Percentiles rank a stretch among this genome's conserved stretches.
Conservation (phyloP, 345 rosid species). For the Sonneratia caseolaris region DNA sequence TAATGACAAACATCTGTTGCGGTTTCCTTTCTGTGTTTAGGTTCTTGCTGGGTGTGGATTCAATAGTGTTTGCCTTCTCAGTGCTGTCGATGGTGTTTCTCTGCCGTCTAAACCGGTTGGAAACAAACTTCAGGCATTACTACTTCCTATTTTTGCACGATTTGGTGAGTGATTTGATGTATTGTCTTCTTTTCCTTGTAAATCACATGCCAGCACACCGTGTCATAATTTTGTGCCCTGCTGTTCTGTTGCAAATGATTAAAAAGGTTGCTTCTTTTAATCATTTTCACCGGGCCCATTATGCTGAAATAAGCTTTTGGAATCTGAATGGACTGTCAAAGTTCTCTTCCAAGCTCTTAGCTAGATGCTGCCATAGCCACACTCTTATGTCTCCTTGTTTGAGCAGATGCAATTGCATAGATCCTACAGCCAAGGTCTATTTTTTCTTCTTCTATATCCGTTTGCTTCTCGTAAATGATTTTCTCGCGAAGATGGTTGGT, state of each 20-base stretch:
- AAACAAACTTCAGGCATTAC: constrained; percentile 11
- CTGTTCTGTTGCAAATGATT: not conserved
- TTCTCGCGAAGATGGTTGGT: not conserved
- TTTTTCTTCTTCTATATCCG: not conserved
- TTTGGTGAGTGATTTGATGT: constrained; percentile 24
- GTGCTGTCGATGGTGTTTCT: constrained; percentile 28
- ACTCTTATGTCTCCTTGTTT: not conserved
- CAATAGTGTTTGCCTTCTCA: constrained; percentile 27
- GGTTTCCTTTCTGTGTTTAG: constrained; percentile 12
- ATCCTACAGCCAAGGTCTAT: not conserved
- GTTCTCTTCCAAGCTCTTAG: not conserved
- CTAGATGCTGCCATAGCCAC: too few relatives aligned
- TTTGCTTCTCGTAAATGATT: not conserved
- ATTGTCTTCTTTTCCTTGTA: not conserved
- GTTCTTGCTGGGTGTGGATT: constrained; percentile 37
- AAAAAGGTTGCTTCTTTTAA: not conserved
- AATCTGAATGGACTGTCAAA: not conserved
- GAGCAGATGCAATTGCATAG: not conserved
- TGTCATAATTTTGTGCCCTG: not conserved
- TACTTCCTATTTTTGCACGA: constrained; percentile 39
- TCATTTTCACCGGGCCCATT: not conserved
- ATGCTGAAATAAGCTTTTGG: not conserved
- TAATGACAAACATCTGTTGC: not conserved
- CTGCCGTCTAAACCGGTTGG: constrained; percentile 15
- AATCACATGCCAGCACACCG: not conserved